These are phyloP conservation scores for Naganishia cerealis DNA, from an alignment of 1,284 basidiomycete genomes.

Conservation along the genomic window DNA sequence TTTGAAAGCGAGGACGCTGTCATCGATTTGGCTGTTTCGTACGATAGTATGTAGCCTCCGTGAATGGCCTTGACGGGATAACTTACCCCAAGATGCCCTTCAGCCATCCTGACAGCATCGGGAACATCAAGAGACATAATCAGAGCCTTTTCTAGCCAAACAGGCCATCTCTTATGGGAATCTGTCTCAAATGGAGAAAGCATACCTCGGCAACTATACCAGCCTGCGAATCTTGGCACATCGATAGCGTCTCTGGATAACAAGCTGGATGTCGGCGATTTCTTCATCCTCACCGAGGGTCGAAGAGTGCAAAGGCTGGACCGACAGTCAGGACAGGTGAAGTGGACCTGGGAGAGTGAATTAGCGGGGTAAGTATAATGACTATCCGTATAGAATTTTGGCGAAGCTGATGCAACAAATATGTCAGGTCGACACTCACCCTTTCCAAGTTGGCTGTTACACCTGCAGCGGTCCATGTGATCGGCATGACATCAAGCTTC, in stretches of 20 bases:
- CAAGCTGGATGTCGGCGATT: slow-evolving; percentile 30
- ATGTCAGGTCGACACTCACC: slow-evolving; percentile 62
- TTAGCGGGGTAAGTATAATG: slow-evolving; percentile 36
- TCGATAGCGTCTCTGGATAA: slow-evolving; percentile 53
- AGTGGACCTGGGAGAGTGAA: slow-evolving; percentile 47
- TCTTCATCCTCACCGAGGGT: slow-evolving; percentile 46
- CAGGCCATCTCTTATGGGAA: slow-evolving; percentile 72
- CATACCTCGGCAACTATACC: slow-evolving; percentile 12
- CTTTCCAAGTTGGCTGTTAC: slow-evolving; percentile 61
- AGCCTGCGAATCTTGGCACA: slow-evolving; percentile 55
- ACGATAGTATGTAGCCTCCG: slow-evolving; percentile 58
- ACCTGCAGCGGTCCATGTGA: slow-evolving; percentile 61
- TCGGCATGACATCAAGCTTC: slow-evolving; percentile 67
- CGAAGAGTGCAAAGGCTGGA: slow-evolving; percentile 43
- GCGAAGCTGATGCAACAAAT: neutral
- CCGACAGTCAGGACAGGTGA: slow-evolving; percentile 38
- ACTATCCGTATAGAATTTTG: neutral
- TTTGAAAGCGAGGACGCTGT: slow-evolving; percentile 69
- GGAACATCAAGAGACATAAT: slow-evolving; percentile 70
- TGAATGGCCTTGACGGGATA: neutral
- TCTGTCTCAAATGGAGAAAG: neutral
- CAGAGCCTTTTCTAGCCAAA: slow-evolving; percentile 67
- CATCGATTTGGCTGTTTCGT: slow-evolving; percentile 66
- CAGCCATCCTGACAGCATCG: slow-evolving; percentile 72
- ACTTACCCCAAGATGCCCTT: neutral